phyloP scores from a whole-genome alignment of 345 rosid genomes.

The Bretschneidera sinensis region DNA sequence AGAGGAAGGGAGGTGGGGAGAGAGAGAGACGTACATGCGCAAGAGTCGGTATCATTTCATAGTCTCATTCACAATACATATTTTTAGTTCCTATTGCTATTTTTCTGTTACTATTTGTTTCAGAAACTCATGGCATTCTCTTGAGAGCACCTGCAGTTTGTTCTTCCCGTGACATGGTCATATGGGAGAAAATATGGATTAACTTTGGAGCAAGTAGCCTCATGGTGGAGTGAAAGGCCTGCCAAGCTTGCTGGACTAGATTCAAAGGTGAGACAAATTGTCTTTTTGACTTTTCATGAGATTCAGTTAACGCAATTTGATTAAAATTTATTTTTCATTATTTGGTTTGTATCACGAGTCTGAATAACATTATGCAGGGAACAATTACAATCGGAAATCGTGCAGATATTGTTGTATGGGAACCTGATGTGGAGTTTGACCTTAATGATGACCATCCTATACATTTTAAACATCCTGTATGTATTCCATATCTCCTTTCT shows the following conservation, averaged over 20 bases:
- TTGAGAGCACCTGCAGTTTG: constrained; percentile 60
- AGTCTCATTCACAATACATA: background rate
- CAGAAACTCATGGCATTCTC: constrained; percentile 19
- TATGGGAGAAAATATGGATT: constrained; percentile 68
- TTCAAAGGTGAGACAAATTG: constrained; percentile 46
- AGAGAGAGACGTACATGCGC: too few relatives aligned
- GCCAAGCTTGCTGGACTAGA: constrained; percentile 72
- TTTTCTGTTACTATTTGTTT: constrained; percentile 1
- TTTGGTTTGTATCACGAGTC: background rate
- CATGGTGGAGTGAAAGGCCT: constrained; percentile 93
- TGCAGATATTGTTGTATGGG: constrained; percentile 85
- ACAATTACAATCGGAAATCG: constrained; percentile 63
- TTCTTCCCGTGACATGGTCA: constrained; percentile 94
- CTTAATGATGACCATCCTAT: constrained; percentile 59
- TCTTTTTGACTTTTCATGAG: constrained; percentile 4
- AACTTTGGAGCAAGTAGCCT: constrained; percentile 61
- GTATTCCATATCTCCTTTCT: constrained; percentile 6
- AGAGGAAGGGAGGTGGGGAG: too few relatives aligned
- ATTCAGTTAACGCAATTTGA: background rate
- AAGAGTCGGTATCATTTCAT: too few relatives aligned
- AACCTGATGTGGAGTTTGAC: constrained; percentile 64
- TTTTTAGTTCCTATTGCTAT: background rate
- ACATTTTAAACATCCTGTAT: constrained; percentile 70
- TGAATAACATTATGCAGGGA: constrained; percentile 43
- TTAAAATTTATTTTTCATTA: too few relatives aligned